Percentiles rank a stretch among this genome's conserved stretches.
Conservation (phyloP, 2,329 filamentous ascomycete species). For the Colletotrichum camelliae region DNA sequence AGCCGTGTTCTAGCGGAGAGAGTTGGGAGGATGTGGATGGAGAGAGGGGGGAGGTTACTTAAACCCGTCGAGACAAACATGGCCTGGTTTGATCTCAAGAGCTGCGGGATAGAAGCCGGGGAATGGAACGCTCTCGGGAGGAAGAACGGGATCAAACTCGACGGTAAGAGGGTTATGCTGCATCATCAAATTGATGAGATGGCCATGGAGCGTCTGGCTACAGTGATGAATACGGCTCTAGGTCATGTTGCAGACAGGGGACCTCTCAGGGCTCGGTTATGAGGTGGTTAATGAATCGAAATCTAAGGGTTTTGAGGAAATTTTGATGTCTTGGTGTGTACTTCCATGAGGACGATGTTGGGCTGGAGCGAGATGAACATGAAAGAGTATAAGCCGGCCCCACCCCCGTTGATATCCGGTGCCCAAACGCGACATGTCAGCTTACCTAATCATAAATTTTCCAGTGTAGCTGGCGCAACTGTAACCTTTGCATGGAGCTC, state of each 20-base stretch:
- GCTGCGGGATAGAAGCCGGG: not conserved
- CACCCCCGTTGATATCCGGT: not conserved
- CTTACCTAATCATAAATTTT: slow-evolving; percentile 26
- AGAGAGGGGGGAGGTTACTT: slow-evolving; percentile 66
- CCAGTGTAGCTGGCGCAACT: not conserved
- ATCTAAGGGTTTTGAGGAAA: not conserved
- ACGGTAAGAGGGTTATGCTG: slow-evolving; percentile 10
- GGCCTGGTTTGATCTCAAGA: slow-evolving; percentile 64
- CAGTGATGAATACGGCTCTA: not conserved
- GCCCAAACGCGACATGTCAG: not conserved
- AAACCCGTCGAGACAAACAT: slow-evolving; percentile 78
- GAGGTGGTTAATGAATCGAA: not conserved
- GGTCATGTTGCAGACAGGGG: not conserved
- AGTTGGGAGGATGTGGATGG: slow-evolving; percentile 67
- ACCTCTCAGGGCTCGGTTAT: not conserved
- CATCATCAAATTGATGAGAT: slow-evolving; percentile 11
- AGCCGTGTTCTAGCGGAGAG: slow-evolving; percentile 62
- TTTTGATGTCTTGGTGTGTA: not conserved
- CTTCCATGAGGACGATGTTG: not conserved
- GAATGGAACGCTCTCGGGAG: slow-evolving; percentile 6
- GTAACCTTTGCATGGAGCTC: not conserved
- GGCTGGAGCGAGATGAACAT: not conserved
- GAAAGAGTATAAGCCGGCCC: not conserved
- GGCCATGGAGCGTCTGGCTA: not conserved
- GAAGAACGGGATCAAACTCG: not conserved